Percentiles rank a stretch among this genome's conserved stretches.
These are phyloP conservation scores for Rhodotorula babjevae DNA, from an alignment of 768 basidiomycete genomes.

Conservation along the genomic window DNA sequence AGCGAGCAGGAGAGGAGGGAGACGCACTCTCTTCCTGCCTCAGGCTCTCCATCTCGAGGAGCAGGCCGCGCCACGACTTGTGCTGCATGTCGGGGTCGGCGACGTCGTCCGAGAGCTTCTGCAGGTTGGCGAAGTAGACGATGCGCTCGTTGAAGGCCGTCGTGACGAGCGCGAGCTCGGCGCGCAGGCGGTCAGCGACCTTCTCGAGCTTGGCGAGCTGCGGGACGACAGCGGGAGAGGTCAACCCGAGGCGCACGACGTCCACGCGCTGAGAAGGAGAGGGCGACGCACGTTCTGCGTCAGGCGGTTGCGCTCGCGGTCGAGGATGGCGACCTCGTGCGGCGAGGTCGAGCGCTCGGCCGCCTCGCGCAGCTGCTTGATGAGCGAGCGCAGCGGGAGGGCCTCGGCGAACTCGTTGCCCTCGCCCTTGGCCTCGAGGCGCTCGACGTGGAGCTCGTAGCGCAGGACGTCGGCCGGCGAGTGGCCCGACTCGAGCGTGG, in stretches of 20 bases:
- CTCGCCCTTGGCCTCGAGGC: conserved; percentile 31
- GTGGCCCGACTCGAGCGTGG: conserved; percentile 25
- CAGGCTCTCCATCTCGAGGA: conserved; percentile 11
- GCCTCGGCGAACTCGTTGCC: conserved; percentile 21
- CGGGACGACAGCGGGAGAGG: neutral
- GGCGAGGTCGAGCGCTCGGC: conserved; percentile 4
- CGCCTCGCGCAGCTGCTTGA: conserved; percentile 27
- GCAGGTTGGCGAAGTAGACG: conserved; percentile 39
- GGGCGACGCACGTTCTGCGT: neutral
- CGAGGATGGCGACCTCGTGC: conserved; percentile 27
- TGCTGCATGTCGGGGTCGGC: conserved; percentile 17
- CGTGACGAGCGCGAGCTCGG: conserved; percentile 23
- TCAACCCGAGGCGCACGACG: too few relatives aligned
- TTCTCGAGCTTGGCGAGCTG: conserved; percentile 28
- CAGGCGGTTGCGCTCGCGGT: conserved; percentile 22
- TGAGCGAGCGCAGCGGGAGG: conserved; percentile 4
- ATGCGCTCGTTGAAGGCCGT: conserved; percentile 36
- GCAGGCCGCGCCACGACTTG: conserved; percentile 12
- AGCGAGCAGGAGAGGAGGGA: neutral
- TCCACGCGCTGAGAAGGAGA: too few relatives aligned
- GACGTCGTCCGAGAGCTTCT: conserved; percentile 36
- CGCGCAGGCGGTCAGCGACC: conserved; percentile 26
- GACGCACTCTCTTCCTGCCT: conserved; percentile 20
- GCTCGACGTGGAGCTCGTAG: conserved; percentile 33
- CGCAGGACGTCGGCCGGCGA: conserved; percentile 22